Evolutionary conservation across 768 basidiomycete genomes (phyloP).

Genomic region (Leccinum disarticulatum): DNA sequence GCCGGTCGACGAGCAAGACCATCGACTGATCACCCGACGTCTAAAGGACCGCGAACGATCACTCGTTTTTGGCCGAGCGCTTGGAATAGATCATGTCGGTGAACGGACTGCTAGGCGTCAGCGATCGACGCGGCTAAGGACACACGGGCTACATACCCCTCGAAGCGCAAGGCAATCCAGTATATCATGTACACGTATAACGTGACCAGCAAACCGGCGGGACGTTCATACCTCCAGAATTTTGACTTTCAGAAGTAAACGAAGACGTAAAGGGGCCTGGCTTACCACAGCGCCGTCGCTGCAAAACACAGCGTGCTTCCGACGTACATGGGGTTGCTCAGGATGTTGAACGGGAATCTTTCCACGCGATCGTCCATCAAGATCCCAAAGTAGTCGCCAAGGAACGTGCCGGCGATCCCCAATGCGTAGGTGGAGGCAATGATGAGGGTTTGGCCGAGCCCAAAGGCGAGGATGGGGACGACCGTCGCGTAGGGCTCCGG

Average conservation of each 20-base stretch:
- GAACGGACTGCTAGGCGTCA: conserved; percentile 52
- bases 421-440: conserved; percentile 86
- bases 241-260: not conserved
- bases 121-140: not conserved
- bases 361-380: conserved; percentile 89
- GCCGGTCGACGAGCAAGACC: not conserved
- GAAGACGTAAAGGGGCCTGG: conserved; percentile 7
- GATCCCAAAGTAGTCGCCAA: conserved; percentile 83
- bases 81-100: conserved; percentile 80
- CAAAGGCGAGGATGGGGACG: conserved; percentile 61
- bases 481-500: conserved; percentile 62
- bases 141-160: conserved; percentile 65
- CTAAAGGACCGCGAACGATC: not conserved
- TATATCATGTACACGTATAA: conserved; percentile 84
- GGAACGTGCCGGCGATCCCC: conserved; percentile 91
- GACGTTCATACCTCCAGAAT: conserved; percentile 70
- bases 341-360: conserved; percentile 94
- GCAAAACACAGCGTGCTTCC: conserved; percentile 91
- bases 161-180: conserved; percentile 77
- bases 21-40: not conserved
- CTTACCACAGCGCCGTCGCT: conserved; percentile 84
- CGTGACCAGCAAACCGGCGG: conserved; percentile 80
- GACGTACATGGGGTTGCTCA: conserved; percentile 95
- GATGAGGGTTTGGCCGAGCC: conserved; percentile 80
- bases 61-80: conserved; percentile 34